Conservation (phyloP, 2,329 filamentous ascomycete genomes). For the Monosporascus sp. region DNA sequence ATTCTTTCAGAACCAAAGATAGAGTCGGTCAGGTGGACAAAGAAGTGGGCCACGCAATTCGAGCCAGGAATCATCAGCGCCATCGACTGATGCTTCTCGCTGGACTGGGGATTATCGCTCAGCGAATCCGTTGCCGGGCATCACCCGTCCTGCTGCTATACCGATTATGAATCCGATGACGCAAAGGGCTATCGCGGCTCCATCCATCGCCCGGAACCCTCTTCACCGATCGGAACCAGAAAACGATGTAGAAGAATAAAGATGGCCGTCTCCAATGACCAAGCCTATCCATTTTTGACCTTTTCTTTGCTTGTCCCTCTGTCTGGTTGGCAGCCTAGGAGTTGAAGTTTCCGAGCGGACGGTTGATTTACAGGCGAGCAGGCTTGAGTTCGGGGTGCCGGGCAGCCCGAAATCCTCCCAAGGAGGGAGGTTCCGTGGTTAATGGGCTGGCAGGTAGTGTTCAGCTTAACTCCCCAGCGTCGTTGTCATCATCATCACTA, state of each 20-base stretch:
- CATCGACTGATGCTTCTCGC: neutral
- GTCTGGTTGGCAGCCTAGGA: neutral
- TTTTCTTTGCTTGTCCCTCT: no score
- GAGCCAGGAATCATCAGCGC: neutral
- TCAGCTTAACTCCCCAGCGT: no score
- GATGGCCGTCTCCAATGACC: no score
- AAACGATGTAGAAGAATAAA: neutral
- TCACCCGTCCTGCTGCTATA: neutral
- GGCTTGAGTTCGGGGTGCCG: no score
- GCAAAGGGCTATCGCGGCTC: neutral
- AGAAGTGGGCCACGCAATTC: slow-evolving; percentile 1
- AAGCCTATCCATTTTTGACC: no score
- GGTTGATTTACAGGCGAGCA: no score
- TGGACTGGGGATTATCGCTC: neutral
- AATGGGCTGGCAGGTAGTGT: no score
- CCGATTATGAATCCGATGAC: slow-evolving; percentile 1
- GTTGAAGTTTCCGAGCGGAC: no score
- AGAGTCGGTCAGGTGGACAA: slow-evolving; percentile 20
- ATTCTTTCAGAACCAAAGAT: slow-evolving; percentile 49
- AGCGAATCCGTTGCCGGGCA: neutral
- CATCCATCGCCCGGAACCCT: neutral
- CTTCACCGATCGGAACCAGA: neutral
- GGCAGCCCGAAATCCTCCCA: no score
- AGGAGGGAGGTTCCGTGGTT: no score
- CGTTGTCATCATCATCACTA: no score